Conservation (phyloP, 345 rosid species). For the Citrus reticulata region DNA sequence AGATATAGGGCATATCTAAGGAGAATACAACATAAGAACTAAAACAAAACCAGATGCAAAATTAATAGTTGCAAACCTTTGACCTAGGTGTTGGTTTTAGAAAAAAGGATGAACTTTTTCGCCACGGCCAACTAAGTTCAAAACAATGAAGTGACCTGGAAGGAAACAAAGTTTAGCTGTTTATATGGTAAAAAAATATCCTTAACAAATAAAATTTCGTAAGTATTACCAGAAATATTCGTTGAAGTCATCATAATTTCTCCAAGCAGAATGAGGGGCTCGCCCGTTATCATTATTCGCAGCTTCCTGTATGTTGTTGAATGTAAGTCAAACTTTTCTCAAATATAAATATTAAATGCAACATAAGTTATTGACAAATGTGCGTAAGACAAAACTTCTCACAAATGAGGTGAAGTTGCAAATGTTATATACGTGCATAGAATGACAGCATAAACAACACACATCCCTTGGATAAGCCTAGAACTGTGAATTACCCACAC, state of each 20-base stretch:
- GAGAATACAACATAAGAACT: neutral
- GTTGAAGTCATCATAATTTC: constrained; percentile 97
- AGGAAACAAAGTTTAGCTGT: constrained; percentile 21
- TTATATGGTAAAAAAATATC: constrained; percentile 7
- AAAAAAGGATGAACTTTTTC: constrained; percentile 55
- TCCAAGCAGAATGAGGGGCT: constrained; percentile 98
- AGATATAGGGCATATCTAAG: neutral
- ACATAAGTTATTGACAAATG: neutral
- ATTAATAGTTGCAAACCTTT: constrained; percentile 48
- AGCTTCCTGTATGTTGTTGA: constrained; percentile 65
- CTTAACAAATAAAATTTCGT: constrained; percentile 1
- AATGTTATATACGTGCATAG: neutral
- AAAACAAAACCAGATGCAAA: constrained; percentile 1
- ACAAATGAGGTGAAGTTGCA: neutral
- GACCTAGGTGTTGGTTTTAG: constrained; percentile 62
- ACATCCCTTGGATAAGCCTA: neutral
- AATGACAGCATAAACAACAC: neutral
- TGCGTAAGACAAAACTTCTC: neutral
- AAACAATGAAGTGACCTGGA: constrained; percentile 88
- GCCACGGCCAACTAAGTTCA: constrained; percentile 98
- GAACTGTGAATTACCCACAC: neutral
- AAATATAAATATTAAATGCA: neutral
- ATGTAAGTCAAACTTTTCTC: constrained; percentile 2
- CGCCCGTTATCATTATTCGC: constrained; percentile 81
- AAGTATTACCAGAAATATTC: constrained; percentile 80